phyloP scores from a whole-genome alignment of 768 basidiomycete genomes.

The Pisolithus microcarpus region DNA sequence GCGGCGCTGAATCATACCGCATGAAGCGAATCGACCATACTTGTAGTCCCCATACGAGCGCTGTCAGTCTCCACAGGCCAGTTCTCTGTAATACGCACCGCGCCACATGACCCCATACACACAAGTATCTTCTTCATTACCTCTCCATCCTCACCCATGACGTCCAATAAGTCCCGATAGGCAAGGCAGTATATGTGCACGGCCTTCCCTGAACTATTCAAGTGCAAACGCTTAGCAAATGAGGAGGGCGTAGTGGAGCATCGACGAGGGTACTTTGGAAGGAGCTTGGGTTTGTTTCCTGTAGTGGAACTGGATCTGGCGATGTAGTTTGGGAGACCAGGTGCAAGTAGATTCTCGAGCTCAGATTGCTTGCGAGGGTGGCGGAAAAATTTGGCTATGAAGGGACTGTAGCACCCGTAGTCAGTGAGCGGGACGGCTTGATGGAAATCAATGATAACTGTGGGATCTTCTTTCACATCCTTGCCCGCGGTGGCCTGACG shows the following conservation, averaged over 20 bases:
- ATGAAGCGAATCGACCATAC: not conserved
- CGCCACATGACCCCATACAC: not conserved
- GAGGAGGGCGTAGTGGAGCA: too few relatives aligned
- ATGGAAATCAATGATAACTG: not conserved
- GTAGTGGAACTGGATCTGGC: slow-evolving; percentile 1
- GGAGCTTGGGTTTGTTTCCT: slow-evolving; percentile 3
- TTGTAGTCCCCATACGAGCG: not conserved
- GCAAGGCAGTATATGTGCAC: too few relatives aligned
- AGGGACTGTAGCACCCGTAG: slow-evolving; percentile 1
- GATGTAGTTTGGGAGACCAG: not conserved
- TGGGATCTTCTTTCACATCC: too few relatives aligned
- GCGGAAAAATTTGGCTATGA: not conserved
- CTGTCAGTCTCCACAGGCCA: not conserved
- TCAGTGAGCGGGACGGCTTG: slow-evolving; percentile 2
- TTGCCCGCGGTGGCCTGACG: too few relatives aligned
- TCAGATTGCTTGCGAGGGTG: not conserved
- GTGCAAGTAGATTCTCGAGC: slow-evolving; percentile 3
- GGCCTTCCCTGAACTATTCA: not conserved
- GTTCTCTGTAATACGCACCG: not conserved
- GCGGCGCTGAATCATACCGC: too few relatives aligned
- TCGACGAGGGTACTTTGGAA: slow-evolving; percentile 6
- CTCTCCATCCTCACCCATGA: not conserved
- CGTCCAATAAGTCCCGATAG: not conserved
- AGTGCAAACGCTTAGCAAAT: too few relatives aligned
- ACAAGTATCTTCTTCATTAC: not conserved